Base-by-base conservation (phyloP, 2,329 filamentous ascomycete genomes). In the Beauveria varroae region DNA sequence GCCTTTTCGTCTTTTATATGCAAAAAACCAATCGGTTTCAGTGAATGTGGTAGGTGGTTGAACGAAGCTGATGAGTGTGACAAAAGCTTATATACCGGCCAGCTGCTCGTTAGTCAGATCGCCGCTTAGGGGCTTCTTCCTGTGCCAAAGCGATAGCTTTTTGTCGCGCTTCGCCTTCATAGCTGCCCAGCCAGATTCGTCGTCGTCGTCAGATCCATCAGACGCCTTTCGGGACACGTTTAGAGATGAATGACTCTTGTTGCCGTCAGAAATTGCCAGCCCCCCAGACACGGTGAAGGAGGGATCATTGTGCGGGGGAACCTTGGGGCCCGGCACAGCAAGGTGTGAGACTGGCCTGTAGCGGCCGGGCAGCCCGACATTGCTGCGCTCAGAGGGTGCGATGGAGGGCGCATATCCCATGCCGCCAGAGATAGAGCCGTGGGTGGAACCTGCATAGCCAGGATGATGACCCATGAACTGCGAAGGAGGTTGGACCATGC, bases 321-420 rank as follows among this genome's bases (percentile, higher is more conserved):
- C 70, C 65, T 50, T 74, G 68, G 61, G 67, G 0, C 67, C 65
- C 9, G 67, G 68, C 7, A 78, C 79, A 60, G 81, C 78, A 18
- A 47, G 20, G 47, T 88, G 87, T 0, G 90, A 92, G 1, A 98
- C 93, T 1, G 95, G 92, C 51, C 95, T 85, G 75, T 99, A 99
- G 50, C 95, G 86, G 37, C 91, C 88, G 9, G 95, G 92, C 57
- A 96, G 82, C 18, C 95, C 95, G 64, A 97, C 79, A 72, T 96
- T 98, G 79, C 93, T 98, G 64, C 95, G 88, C 76, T 98, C 95
- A 5, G 91, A 96, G 1, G 95, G 95, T 2, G 95, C 93, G 66
- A 99, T 96, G 1, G 93, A 98, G 1, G 92, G 86, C 1, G 92
- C 84, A 74, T 98, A 98, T 9, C 85, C 86, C 57, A 74, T 74